A percentile compares a stretch with the other conserved stretches of the same genome.
These are phyloP conservation scores for Aspergillus quadrilineatus DNA, from an alignment of 2,329 filamentous ascomycete species.

Conservation along the genomic window DNA sequence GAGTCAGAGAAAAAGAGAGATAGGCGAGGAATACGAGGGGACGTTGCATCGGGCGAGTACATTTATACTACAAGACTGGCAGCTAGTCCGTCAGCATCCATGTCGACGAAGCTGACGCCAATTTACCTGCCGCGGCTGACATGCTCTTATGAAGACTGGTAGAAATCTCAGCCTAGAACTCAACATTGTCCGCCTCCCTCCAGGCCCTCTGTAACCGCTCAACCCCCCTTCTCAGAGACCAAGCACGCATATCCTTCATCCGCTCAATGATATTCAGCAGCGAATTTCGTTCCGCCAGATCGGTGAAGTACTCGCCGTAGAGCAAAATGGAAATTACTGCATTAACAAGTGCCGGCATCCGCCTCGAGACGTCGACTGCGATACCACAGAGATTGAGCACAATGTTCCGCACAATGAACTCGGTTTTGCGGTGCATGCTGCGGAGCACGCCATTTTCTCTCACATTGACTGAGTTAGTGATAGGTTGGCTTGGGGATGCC, in stretches of 20 bases:
- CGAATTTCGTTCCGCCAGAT: constrained; percentile 17
- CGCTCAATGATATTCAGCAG: constrained; percentile 20
- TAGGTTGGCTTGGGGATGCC: no score
- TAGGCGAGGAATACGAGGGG: no score
- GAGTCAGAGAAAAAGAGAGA: no score
- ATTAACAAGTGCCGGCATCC: constrained; percentile 23
- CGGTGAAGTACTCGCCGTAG: constrained; percentile 24
- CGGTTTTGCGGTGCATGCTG: constrained; percentile 20
- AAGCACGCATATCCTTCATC: constrained; percentile 21
- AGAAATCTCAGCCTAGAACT: not conserved
- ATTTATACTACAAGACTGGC: no score
- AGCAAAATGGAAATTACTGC: constrained; percentile 22
- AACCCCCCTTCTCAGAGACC: constrained; percentile 50
- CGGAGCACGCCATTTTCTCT: not conserved
- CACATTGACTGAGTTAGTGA: no score
- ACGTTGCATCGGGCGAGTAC: no score
- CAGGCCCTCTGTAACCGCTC: constrained; percentile 45
- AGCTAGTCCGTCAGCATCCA: no score
- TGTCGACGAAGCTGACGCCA: no score
- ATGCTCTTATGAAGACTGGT: no score
- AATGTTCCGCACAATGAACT: constrained; percentile 20
- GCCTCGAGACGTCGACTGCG: constrained; percentile 13
- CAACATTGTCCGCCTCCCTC: constrained; percentile 34
- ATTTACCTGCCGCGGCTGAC: no score
- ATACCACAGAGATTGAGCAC: constrained; percentile 25